A percentile compares a stretch with the other conserved stretches of the same genome.
These are phyloP conservation scores for Theobroma cacao DNA, from an alignment of 345 rosid species.

Conservation along the genomic window DNA sequence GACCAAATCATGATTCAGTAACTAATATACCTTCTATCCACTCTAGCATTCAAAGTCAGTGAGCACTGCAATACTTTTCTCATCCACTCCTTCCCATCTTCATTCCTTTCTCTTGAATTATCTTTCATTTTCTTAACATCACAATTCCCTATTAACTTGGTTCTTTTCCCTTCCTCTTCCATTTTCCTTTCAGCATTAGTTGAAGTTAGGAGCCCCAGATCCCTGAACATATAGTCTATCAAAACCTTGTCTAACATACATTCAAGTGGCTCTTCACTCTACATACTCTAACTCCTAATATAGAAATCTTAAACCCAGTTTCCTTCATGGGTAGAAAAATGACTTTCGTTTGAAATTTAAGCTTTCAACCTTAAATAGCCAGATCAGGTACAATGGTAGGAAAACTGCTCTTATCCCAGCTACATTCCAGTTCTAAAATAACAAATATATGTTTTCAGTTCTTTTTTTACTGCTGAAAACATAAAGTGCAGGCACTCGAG, in stretches of 20 bases:
- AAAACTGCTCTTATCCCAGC: neutral
- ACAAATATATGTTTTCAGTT: neutral
- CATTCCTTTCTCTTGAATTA: neutral
- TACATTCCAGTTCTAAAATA: neutral
- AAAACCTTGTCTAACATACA: neutral
- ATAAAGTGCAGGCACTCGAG: neutral
- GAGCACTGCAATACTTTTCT: neutral
- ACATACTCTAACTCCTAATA: neutral
- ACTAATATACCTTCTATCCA: neutral
- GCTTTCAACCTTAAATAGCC: constrained; percentile 2
- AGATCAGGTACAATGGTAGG: neutral
- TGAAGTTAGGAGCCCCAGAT: neutral
- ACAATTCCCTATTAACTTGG: neutral
- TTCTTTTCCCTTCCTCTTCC: neutral
- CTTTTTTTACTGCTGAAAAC: neutral
- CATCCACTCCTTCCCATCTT: neutral
- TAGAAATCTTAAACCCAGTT: neutral
- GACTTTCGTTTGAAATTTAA: neutral
- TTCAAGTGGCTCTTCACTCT: neutral
- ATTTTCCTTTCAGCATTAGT: neutral
- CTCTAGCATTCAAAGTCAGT: neutral
- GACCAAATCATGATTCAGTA: neutral
- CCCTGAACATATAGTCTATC: neutral
- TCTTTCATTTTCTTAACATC: neutral
- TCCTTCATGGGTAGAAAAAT: neutral